A percentile compares a stretch with the other conserved stretches of the same genome.
Evolutionary conservation across 164 flowering plant genomes (phyloP).

Genomic region (Tinospora cordifolia): DNA sequence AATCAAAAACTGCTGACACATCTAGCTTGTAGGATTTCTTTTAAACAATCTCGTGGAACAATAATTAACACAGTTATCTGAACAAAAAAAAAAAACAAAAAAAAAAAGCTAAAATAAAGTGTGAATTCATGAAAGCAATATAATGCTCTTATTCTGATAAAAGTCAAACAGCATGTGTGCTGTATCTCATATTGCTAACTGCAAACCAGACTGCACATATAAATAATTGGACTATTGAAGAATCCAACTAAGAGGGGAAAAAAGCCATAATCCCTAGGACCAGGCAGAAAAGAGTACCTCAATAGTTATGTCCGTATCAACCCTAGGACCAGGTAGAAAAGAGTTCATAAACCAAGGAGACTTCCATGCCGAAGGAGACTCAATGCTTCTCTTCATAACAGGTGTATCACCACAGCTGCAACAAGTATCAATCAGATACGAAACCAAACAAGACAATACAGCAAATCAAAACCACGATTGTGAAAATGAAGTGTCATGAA

Average conservation of each 20-base stretch:
- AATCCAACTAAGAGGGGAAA: neutral
- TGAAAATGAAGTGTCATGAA: neutral
- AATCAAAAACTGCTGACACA: too few species aligned
- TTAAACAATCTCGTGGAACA: too few species aligned
- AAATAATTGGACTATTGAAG: neutral
- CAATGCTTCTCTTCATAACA: slow-evolving; percentile 52
- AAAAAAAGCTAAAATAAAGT: too few species aligned
- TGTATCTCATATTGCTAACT: too few species aligned
- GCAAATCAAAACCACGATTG: neutral
- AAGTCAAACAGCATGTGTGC: too few species aligned
- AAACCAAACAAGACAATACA: neutral
- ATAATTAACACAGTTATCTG: too few species aligned
- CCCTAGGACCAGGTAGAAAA: slow-evolving; percentile 58
- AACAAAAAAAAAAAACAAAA: too few species aligned
- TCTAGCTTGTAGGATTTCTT: too few species aligned
- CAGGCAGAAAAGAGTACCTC: slow-evolving; percentile 43
- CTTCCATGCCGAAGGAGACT: slow-evolving; percentile 95
- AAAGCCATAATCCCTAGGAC: neutral
- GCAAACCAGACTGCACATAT: too few species aligned
- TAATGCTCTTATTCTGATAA: too few species aligned
- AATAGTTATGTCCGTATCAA: slow-evolving; percentile 65
- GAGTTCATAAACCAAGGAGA: slow-evolving; percentile 87
- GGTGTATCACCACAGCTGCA: slow-evolving; percentile 73
- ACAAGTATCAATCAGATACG: slow-evolving; percentile 5
- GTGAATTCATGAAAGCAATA: too few species aligned